These are phyloP conservation scores for Pseudocercospora ulei DNA, from an alignment of 2,329 filamentous ascomycete genomes.

Conservation along the genomic window DNA sequence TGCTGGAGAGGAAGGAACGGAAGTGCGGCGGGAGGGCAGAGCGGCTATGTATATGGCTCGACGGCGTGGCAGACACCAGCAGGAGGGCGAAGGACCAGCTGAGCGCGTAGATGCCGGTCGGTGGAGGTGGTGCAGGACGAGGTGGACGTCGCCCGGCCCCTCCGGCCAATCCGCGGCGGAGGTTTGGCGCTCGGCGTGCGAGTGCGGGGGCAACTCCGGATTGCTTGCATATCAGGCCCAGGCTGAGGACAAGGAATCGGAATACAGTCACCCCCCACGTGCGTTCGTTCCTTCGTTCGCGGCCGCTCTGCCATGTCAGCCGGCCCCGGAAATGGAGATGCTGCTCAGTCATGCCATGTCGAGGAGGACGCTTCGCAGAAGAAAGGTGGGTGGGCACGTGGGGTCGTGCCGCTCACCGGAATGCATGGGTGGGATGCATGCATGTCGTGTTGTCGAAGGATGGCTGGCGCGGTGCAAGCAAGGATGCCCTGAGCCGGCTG, in stretches of 20 bases:
- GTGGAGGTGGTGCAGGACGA: constrained; percentile 16
- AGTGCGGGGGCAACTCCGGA: constrained; percentile 2
- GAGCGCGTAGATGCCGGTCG: constrained; percentile 24
- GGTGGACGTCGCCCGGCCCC: neutral
- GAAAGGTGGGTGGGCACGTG: constrained; percentile 8
- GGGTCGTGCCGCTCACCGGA: constrained; percentile 8
- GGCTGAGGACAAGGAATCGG: constrained; percentile 1
- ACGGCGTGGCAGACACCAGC: constrained; percentile 14
- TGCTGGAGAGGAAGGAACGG: constrained; percentile 41
- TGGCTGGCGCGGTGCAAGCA: constrained; percentile 11
- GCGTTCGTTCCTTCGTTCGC: constrained; percentile 5
- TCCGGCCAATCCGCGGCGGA: constrained; percentile 9
- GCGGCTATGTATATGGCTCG: constrained; percentile 15
- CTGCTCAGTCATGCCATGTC: constrained; percentile 3
- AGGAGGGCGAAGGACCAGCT: constrained; percentile 28
- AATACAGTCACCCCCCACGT: constrained; percentile 5
- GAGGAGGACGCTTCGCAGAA: constrained; percentile 7
- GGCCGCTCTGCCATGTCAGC: constrained; percentile 4
- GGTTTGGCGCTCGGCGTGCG: constrained; percentile 5
- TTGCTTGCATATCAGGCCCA: constrained; percentile 12
- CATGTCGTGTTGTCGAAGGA: constrained; percentile 11
- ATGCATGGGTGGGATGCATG: constrained; percentile 1
- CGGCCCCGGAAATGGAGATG: constrained; percentile 5
- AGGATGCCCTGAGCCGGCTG: constrained; percentile 8
- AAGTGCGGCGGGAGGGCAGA: constrained; percentile 21